These are phyloP conservation scores for Casaregolazyma lundiana DNA, from an alignment of 1,139 yeast species.

Conservation along the genomic window DNA sequence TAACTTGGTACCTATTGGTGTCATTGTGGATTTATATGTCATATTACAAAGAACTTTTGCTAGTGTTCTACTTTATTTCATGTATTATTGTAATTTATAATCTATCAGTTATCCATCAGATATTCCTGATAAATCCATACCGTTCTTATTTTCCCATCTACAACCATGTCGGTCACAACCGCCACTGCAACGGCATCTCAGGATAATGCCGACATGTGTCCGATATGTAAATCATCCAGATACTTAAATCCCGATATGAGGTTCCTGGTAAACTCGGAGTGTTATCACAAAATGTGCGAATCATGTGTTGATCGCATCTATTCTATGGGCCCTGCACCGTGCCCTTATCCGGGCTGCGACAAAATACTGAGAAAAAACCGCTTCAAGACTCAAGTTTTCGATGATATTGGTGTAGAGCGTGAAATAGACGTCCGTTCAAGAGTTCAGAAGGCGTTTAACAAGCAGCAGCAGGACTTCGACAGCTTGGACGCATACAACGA, in stretches of 20 bases:
- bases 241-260: slow-evolving; percentile 91
- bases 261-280: slow-evolving; percentile 90
- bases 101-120: too few relatives aligned
- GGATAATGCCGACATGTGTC: slow-evolving; percentile 69
- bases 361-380: slow-evolving; percentile 80
- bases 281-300: slow-evolving; percentile 96
- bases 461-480: slow-evolving; percentile 69
- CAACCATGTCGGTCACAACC: background rate
- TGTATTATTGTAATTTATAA: too few relatives aligned
- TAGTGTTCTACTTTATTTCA: too few relatives aligned
- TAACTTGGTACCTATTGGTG: too few relatives aligned
- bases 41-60: too few relatives aligned
- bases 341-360: slow-evolving; percentile 91
- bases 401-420: slow-evolving; percentile 80
- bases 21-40: too few relatives aligned
- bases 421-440: slow-evolving; percentile 88
- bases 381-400: slow-evolving; percentile 88
- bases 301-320: slow-evolving; percentile 94
- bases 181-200: slow-evolving; percentile 1
- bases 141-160: background rate
- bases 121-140: background rate
- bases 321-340: slow-evolving; percentile 91
- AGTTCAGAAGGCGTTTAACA: slow-evolving; percentile 73
- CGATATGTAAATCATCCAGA: slow-evolving; percentile 93
- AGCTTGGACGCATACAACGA: slow-evolving; percentile 58